Evolutionary conservation across 225 moss, liverwort and hornwort species (phyloP).

Genomic region (Marchantia paleacea): DNA sequence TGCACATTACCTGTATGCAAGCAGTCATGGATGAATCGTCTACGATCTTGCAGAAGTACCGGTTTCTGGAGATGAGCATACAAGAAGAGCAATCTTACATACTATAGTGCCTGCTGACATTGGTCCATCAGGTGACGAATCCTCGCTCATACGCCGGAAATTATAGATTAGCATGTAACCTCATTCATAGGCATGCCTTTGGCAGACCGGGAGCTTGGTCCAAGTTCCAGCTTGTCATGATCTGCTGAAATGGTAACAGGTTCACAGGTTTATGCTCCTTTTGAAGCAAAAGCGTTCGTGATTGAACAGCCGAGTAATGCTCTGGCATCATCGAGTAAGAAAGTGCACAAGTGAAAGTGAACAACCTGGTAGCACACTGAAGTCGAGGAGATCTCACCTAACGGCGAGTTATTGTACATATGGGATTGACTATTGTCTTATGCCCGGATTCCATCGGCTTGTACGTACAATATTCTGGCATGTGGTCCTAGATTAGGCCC

Average conservation of each 20-base stretch:
- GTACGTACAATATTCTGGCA: neutral
- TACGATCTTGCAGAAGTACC: conserved; percentile 22
- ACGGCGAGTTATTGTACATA: neutral
- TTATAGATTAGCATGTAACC: neutral
- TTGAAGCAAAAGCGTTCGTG: neutral
- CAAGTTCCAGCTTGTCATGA: neutral
- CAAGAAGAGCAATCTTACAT: neutral
- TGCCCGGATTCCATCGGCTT: neutral
- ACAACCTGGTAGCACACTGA: neutral
- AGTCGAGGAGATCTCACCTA: neutral
- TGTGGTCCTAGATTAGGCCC: neutral
- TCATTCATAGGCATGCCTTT: neutral
- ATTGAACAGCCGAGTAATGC: neutral
- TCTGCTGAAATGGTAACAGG: conserved; percentile 4
- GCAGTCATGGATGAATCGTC: conserved; percentile 14
- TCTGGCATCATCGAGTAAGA: neutral
- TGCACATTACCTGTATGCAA: neutral
- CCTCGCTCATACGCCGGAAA: neutral
- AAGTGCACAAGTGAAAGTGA: neutral
- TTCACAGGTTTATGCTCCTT: neutral
- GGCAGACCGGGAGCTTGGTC: neutral
- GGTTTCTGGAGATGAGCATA: neutral
- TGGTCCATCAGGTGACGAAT: conserved; percentile 7
- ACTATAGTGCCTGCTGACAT: neutral
- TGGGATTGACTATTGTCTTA: neutral